Conservation (phyloP, 768 basidiomycete species). For the Tylopilus sp. region DNA sequence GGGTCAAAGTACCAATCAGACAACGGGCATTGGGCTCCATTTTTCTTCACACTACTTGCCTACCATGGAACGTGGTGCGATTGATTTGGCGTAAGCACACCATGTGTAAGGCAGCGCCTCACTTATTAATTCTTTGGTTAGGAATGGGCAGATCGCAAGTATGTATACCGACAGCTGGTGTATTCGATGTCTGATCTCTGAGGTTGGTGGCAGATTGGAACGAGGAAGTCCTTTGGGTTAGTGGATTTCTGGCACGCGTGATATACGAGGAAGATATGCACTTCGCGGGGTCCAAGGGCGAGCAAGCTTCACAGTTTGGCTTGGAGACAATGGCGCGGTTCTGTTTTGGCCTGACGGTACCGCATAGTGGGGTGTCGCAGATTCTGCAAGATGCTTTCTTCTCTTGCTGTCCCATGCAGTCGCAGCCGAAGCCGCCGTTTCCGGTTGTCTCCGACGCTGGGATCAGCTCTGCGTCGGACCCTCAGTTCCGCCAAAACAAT, state of each 20-base stretch:
- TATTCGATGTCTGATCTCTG: neutral
- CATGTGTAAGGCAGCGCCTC: neutral
- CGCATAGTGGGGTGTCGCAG: slow-evolving; percentile 29
- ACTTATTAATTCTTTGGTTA: slow-evolving; percentile 24
- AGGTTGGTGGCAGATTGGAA: slow-evolving; percentile 67
- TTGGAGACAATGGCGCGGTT: slow-evolving; percentile 84
- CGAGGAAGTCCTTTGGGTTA: slow-evolving; percentile 76
- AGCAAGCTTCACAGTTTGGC: slow-evolving; percentile 27
- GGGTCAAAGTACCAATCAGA: slow-evolving; percentile 90
- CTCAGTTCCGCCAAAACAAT: slow-evolving; percentile 6
- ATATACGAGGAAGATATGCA: slow-evolving; percentile 84
- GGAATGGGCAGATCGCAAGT: slow-evolving; percentile 84
- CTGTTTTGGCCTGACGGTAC: slow-evolving; percentile 41
- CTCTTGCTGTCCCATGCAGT: neutral
- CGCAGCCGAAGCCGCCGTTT: slow-evolving; percentile 1
- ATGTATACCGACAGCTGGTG: slow-evolving; percentile 19
- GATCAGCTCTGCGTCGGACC: neutral
- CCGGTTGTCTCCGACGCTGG: slow-evolving; percentile 12
- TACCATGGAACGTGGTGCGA: slow-evolving; percentile 90
- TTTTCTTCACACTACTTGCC: slow-evolving; percentile 85
- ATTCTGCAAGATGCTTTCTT: slow-evolving; percentile 16
- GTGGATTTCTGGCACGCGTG: slow-evolving; percentile 76
- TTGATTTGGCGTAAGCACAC: slow-evolving; percentile 67
- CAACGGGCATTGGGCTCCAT: slow-evolving; percentile 69
- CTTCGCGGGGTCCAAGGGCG: neutral